Conservation (phyloP, 1,284 basidiomycete species). For the Trichosporon inkin region DNA sequence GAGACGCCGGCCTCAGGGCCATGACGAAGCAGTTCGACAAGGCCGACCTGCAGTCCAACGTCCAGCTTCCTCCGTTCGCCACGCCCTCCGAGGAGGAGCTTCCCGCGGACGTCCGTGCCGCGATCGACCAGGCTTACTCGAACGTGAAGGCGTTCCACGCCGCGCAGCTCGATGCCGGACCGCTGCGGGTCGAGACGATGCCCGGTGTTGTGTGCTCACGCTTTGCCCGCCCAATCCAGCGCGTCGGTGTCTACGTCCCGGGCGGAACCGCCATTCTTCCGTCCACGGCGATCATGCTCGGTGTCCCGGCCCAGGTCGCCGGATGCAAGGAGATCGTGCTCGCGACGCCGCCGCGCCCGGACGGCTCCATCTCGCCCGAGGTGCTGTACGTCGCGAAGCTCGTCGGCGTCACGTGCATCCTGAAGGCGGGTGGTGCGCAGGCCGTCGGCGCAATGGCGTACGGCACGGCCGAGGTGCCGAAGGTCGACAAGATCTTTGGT, state of each 20-base stretch:
- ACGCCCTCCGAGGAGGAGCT: slow-evolving; percentile 56
- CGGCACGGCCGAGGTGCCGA: slow-evolving; percentile 91
- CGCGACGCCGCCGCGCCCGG: slow-evolving; percentile 86
- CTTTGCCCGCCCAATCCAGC: slow-evolving; percentile 87
- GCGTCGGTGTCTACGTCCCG: slow-evolving; percentile 95
- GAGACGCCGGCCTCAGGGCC: slow-evolving; percentile 81
- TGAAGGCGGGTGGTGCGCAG: slow-evolving; percentile 94
- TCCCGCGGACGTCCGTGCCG: slow-evolving; percentile 63
- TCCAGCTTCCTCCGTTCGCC: slow-evolving; percentile 52
- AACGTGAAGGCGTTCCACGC: slow-evolving; percentile 90
- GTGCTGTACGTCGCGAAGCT: slow-evolving; percentile 90
- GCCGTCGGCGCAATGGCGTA: slow-evolving; percentile 97
- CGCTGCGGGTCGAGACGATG: slow-evolving; percentile 90
- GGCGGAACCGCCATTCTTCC: slow-evolving; percentile 96
- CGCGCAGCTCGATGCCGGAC: slow-evolving; percentile 68
- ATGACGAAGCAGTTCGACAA: slow-evolving; percentile 93
- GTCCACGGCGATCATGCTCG: slow-evolving; percentile 96
- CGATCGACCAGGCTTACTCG: slow-evolving; percentile 86
- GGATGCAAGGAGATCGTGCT: slow-evolving; percentile 89
- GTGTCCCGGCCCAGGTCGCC: slow-evolving; percentile 95
- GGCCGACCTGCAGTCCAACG: slow-evolving; percentile 53
- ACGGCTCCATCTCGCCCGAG: slow-evolving; percentile 88
- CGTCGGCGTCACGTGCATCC: slow-evolving; percentile 77
- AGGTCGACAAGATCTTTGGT: slow-evolving; percentile 99
- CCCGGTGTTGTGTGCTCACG: slow-evolving; percentile 93